A percentile compares a stretch with the other conserved stretches of the same genome.
phyloP scores from a whole-genome alignment of 345 rosid genomes.

The Corchorus olitorius region DNA sequence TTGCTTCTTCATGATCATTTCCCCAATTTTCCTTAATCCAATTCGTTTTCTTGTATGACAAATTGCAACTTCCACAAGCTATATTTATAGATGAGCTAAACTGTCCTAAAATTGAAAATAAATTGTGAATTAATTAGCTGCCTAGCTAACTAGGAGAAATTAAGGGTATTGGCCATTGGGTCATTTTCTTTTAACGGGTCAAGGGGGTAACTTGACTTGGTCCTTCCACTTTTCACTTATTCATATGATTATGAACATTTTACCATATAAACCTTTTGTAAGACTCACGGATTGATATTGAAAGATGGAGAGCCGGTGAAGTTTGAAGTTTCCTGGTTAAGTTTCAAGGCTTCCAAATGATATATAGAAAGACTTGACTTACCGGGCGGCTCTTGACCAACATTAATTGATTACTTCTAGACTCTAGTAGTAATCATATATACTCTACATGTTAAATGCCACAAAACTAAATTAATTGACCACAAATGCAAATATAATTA shows the following conservation, averaged over 20 bases:
- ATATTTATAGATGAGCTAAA: not conserved
- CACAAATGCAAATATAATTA: too few relatives aligned
- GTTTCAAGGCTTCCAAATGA: not conserved
- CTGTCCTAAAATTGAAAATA: not conserved
- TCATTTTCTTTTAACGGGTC: not conserved
- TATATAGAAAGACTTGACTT: not conserved
- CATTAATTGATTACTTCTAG: too few relatives aligned
- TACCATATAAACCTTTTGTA: not conserved
- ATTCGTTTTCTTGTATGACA: not conserved
- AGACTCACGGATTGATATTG: not conserved
- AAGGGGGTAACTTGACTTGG: not conserved
- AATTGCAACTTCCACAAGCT: not conserved
- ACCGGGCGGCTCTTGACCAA: too few relatives aligned
- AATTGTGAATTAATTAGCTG: not conserved
- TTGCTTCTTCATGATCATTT: constrained; percentile 7
- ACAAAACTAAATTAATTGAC: too few relatives aligned
- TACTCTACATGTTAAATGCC: too few relatives aligned
- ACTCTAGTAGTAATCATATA: too few relatives aligned
- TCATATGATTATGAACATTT: not conserved
- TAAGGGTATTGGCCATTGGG: not conserved
- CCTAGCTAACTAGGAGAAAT: not conserved
- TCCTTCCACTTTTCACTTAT: not conserved
- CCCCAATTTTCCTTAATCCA: not conserved
- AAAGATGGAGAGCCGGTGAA: not conserved
- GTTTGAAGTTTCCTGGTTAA: not conserved